Evolutionary conservation across 2,329 filamentous ascomycete species (phyloP).

Genomic region (Amauroascus niger): DNA sequence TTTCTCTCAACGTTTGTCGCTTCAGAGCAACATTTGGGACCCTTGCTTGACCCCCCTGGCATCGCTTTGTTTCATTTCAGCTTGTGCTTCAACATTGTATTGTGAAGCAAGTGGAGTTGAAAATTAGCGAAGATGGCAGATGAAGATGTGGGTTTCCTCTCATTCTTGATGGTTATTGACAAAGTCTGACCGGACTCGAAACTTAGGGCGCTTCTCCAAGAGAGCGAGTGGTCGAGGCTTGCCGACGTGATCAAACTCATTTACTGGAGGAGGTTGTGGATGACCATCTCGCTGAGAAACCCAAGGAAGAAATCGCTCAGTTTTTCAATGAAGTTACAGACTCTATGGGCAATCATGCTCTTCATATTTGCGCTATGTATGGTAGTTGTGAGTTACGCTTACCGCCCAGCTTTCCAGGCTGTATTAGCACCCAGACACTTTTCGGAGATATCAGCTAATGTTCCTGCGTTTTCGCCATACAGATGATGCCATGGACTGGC

Average conservation of each 20-base stretch:
- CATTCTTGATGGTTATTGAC: not conserved
- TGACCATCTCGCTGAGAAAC: conserved; percentile 48
- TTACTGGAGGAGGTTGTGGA: conserved; percentile 65
- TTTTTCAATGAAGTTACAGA: conserved; percentile 81
- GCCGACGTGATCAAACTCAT: conserved; percentile 82
- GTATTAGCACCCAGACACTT: not conserved
- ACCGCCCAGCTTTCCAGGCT: not conserved
- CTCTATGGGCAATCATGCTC: conserved; percentile 74
- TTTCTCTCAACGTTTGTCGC: not conserved
- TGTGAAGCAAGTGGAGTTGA: not conserved
- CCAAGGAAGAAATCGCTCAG: conserved; percentile 54
- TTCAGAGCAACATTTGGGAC: not conserved
- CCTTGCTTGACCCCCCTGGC: not conserved
- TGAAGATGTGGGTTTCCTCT: conserved; percentile 30
- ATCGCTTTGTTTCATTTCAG: not conserved
- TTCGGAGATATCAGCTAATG: not conserved
- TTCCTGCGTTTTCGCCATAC: not conserved
- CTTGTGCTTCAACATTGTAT: not conserved
- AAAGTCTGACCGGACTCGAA: conserved; percentile 11
- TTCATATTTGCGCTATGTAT: conserved; percentile 77
- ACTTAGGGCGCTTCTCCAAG: conserved; percentile 68
- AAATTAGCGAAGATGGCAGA: conserved; percentile 31
- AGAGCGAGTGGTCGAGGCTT: conserved; percentile 85
- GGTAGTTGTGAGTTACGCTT: conserved; percentile 61
- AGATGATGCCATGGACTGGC: conserved; percentile 41